A percentile compares a stretch with the other conserved stretches of the same genome.
Conservation (phyloP, 2,329 filamentous ascomycete species). For the Colletotrichum spaethianum region DNA sequence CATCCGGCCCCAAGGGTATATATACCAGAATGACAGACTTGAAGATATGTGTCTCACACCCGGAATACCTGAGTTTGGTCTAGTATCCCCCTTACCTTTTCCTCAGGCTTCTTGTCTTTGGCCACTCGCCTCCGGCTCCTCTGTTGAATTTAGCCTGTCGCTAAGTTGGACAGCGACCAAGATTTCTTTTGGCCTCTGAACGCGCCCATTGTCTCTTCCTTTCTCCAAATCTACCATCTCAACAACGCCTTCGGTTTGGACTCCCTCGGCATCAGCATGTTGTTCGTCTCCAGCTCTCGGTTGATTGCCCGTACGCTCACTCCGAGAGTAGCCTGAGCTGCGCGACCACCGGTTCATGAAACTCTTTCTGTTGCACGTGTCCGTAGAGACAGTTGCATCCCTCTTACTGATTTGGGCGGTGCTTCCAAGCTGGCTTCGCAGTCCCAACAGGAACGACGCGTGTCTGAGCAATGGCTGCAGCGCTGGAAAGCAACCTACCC, state of each 20-base stretch:
- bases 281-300: no score
- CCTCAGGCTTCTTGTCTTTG: no score
- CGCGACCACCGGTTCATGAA: background rate
- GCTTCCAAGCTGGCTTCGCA: conserved; percentile 17
- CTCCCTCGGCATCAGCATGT: background rate
- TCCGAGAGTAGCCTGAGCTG: background rate
- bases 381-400: background rate
- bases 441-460: conserved; percentile 8
- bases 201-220: background rate
- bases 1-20: no score
- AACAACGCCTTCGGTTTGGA: background rate
- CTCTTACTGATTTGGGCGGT: background rate
- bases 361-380: conserved; percentile 3
- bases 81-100: background rate
- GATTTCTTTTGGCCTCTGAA: background rate
- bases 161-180: background rate
- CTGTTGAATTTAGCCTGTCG: background rate
- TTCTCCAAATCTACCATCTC: conserved; percentile 38
- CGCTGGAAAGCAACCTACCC: conserved; percentile 58
- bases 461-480: conserved; percentile 50
- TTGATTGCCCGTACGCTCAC: background rate
- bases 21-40: background rate
- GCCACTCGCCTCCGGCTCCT: background rate
- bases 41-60: background rate
- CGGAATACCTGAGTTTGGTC: background rate